Percentiles rank a stretch among this genome's conserved stretches.
These are phyloP conservation scores for Paxillus involutus DNA, from an alignment of 768 basidiomycete genomes.

Conservation along the genomic window DNA sequence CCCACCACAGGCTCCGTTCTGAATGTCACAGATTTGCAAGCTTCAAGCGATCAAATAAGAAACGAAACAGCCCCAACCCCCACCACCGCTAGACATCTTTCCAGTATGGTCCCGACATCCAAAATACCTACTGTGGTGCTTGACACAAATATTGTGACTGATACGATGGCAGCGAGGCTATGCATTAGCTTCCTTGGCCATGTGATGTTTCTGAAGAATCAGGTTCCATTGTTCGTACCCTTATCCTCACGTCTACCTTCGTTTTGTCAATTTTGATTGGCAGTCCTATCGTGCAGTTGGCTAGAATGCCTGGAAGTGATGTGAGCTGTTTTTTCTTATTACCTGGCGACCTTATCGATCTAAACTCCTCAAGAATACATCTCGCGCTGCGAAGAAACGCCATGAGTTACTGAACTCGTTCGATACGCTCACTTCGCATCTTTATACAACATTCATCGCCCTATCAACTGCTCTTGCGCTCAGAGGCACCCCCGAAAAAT, in stretches of 20 bases:
- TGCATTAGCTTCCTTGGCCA: constrained; percentile 65
- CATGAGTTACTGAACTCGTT: constrained; percentile 62
- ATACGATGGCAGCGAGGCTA: constrained; percentile 61
- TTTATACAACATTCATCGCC: constrained; percentile 71
- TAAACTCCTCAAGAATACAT: constrained; percentile 33
- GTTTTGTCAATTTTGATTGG: background rate
- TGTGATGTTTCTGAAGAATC: constrained; percentile 74
- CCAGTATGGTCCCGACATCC: background rate
- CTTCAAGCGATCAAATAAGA: background rate
- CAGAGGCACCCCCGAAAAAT: constrained; percentile 9
- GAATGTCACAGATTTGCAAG: background rate
- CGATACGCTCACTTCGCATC: constrained; percentile 71
- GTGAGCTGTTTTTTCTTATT: constrained; percentile 27
- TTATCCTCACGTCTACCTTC: background rate
- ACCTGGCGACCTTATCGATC: background rate
- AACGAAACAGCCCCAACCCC: background rate
- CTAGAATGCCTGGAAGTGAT: constrained; percentile 49
- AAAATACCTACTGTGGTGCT: constrained; percentile 44
- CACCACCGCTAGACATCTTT: background rate
- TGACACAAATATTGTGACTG: constrained; percentile 52
- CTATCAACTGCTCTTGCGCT: constrained; percentile 66
- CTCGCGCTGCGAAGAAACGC: constrained; percentile 57
- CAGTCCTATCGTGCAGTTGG: constrained; percentile 68
- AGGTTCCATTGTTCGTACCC: constrained; percentile 69
- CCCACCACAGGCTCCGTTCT: background rate